Evolutionary conservation across 75 land plant species (phyloP).

Genomic region (Cupressus sempervirens): DNA sequence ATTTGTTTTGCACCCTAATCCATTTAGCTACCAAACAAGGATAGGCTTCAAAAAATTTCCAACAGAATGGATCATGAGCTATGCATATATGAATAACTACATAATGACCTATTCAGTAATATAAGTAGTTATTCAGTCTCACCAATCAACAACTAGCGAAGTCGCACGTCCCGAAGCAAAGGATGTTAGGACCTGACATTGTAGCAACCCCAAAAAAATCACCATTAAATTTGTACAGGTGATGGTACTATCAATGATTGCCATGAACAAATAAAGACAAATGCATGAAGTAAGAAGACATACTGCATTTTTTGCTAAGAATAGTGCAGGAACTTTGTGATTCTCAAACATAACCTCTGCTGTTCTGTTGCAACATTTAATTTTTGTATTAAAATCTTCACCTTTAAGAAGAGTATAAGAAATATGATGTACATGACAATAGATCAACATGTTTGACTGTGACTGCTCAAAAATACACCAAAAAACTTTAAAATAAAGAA

Average conservation of each 20-base stretch:
- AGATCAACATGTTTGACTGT: background rate
- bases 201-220: background rate
- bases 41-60: background rate
- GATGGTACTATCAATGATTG: background rate
- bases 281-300: conserved; percentile 14
- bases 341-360: conserved; percentile 97
- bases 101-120: background rate
- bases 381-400: background rate
- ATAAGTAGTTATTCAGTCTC: background rate
- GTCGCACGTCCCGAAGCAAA: conserved; percentile 98
- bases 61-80: background rate
- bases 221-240: background rate
- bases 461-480: background rate
- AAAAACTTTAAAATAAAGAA: too few species aligned
- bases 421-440: background rate
- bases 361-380: conserved; percentile 45
- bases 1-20: too few species aligned
- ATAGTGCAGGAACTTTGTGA: conserved; percentile 91
- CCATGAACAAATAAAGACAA: background rate
- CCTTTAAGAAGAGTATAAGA: background rate
- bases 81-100: background rate
- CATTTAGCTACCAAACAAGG: background rate
- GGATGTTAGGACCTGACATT: conserved; percentile 77
- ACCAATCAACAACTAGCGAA: conserved; percentile 93
- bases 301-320: conserved; percentile 97